Base-by-base conservation (phyloP, 208 protist genomes). In the Spongospora subterranea region DNA sequence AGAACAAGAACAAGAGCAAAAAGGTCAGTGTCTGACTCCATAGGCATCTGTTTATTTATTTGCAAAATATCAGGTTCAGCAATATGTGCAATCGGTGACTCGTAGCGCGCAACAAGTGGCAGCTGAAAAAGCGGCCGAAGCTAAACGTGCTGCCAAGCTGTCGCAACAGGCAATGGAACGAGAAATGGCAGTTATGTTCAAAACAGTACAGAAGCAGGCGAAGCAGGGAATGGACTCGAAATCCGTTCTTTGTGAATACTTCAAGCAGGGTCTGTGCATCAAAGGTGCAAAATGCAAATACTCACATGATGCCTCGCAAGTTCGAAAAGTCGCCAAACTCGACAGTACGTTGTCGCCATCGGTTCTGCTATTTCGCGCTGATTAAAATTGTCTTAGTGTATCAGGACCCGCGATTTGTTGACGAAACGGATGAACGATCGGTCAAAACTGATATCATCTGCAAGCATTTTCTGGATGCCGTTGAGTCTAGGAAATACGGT, bases 1-100 rank as follows among this genome's bases (percentile, higher is more conserved):
- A 82, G 71, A 82, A 82, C n/a, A 82, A 82, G n/a, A 82, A 82
- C 71, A 82, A 82, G 71, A 82, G 71, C 71, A 82, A 82, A 43
- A 82, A 82, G 71, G 71, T 82, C 6, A 20, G 6, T 20, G n/a
- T 6, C 35, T 43, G 6, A 35, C 35, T 6, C 40, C 6, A 43
- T 82, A 35, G n/a, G 17, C 6, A 40, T 43, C 17, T 35, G n/a
- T 17, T 82, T 20, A 6, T 35, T n/a, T 43, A 35, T 20, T 82
- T 17, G 29, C 54, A 35, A 39, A 40, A 6, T 6, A 82, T 82
- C 71, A 82, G 71, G 71, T 82, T 43, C 71, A 82, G 40, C 35
- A 35, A 35, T 82, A 82, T 82, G 71, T 82, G 6, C 71, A 82
- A 35, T 82, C 71, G 35, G 71, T 82, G 6, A 39, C 71, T 6